Conservation (phyloP, 108 stramenopile genomes). For the Conticribra guillardii region DNA sequence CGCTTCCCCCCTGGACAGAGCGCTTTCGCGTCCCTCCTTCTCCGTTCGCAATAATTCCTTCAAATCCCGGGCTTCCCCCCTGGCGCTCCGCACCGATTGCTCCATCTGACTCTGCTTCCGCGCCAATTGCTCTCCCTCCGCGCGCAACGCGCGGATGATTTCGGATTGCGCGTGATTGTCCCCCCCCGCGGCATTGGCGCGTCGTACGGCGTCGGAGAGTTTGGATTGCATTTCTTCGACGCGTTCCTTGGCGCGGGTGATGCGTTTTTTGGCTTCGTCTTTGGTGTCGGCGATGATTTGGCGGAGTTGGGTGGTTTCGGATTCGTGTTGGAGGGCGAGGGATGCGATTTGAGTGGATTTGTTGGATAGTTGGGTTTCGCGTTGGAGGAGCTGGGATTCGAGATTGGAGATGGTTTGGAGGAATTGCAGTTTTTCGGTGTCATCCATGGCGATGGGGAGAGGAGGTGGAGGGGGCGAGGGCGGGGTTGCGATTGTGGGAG, state of each 20-base stretch:
- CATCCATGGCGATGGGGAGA: slow-evolving; percentile 18
- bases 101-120: slow-evolving; percentile 81
- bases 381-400: slow-evolving; percentile 43
- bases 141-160: slow-evolving; percentile 66
- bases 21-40: slow-evolving; percentile 34
- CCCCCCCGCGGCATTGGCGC: slow-evolving; percentile 41
- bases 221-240: slow-evolving; percentile 64
- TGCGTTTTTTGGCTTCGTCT: slow-evolving; percentile 81
- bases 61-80: slow-evolving; percentile 63
- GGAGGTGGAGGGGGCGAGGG: not conserved
- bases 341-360: slow-evolving; percentile 71
- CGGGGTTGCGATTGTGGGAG: too few relatives aligned
- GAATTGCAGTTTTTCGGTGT: slow-evolving; percentile 30
- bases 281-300: slow-evolving; percentile 67
- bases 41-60: slow-evolving; percentile 57
- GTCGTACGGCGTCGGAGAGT: slow-evolving; percentile 46
- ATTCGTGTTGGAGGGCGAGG: slow-evolving; percentile 56
- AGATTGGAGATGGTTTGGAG: slow-evolving; percentile 27
- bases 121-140: slow-evolving; percentile 77
- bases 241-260: slow-evolving; percentile 69
- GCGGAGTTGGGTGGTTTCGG: slow-evolving; percentile 56
- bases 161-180: slow-evolving; percentile 48
- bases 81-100: slow-evolving; percentile 70
- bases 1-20: slow-evolving; percentile 49
- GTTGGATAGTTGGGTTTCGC: slow-evolving; percentile 73